Percentiles rank a stretch among this genome's conserved stretches.
Evolutionary conservation across 306 rosid species (phyloP).

Genomic region (Ziziphus jujuba): DNA sequence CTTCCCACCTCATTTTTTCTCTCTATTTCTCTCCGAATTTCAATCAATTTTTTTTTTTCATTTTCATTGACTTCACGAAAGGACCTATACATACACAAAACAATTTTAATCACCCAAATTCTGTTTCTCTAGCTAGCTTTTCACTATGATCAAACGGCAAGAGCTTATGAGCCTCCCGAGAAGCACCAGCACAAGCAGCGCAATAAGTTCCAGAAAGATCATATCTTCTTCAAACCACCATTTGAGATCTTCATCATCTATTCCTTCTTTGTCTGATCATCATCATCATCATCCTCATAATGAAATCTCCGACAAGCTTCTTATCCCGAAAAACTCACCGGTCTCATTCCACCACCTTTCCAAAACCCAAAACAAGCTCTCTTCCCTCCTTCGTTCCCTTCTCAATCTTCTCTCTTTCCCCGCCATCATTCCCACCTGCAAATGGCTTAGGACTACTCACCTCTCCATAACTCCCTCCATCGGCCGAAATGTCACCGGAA

Average conservation of each 20-base stretch:
- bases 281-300: no score
- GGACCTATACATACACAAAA: no score
- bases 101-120: background rate
- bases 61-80: background rate
- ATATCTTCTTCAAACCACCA: constrained; percentile 47
- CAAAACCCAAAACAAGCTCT: constrained; percentile 38
- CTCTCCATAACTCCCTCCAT: constrained; percentile 52
- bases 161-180: constrained; percentile 45
- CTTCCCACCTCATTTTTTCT: background rate
- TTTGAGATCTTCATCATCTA: constrained; percentile 7
- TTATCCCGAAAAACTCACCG: constrained; percentile 37
- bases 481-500: constrained; percentile 76
- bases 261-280: constrained; percentile 15
- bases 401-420: constrained; percentile 64
- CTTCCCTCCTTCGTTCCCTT: constrained; percentile 57
- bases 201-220: constrained; percentile 43
- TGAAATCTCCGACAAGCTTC: constrained; percentile 45
- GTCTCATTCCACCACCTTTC: constrained; percentile 8
- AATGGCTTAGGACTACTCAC: constrained; percentile 65
- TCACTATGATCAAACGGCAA: constrained; percentile 50
- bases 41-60: no score
- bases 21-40: constrained; percentile 10
- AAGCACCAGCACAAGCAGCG: constrained; percentile 34
- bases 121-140: background rate
- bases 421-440: constrained; percentile 52